A percentile compares a stretch with the other conserved stretches of the same genome.
phyloP scores from a whole-genome alignment of 2,329 filamentous ascomycete genomes.

The Monilinia laxa region DNA sequence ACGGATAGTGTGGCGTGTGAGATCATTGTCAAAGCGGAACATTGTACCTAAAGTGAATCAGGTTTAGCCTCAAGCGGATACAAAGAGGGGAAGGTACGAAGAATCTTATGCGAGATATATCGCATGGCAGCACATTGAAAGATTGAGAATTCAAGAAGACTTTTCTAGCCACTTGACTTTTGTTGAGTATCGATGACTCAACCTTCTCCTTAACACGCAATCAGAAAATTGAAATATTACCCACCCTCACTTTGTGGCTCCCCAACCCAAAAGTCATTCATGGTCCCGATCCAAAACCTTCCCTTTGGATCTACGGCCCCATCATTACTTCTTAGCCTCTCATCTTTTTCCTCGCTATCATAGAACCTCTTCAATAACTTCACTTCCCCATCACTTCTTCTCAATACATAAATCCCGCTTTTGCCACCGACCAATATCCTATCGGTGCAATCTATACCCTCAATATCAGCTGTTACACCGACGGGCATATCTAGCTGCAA shows the following conservation, averaged over 20 bases:
- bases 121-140: not conserved
- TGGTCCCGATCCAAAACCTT: slow-evolving; percentile 80
- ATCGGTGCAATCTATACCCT: slow-evolving; percentile 57
- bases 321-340: slow-evolving; percentile 70
- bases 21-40: slow-evolving; percentile 66
- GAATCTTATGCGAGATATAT: not conserved
- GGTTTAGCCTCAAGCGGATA: not conserved
- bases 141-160: not conserved
- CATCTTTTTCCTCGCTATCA: slow-evolving; percentile 38
- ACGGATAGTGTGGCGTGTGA: slow-evolving; percentile 59
- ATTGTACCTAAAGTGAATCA: slow-evolving; percentile 57
- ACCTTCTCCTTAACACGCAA: not conserved
- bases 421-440: slow-evolving; percentile 79
- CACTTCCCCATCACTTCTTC: slow-evolving; percentile 58
- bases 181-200: not conserved
- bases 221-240: slow-evolving; percentile 20
- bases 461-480: slow-evolving; percentile 76
- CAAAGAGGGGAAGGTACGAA: not conserved
- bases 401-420: slow-evolving; percentile 74
- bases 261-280: slow-evolving; percentile 69
- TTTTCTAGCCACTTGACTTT: not conserved
- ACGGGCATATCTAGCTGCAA: slow-evolving; percentile 53
- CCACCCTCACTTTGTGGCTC: slow-evolving; percentile 41
- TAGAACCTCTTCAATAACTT: slow-evolving; percentile 54
- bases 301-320: slow-evolving; percentile 78